Percentiles rank a stretch among this genome's conserved stretches.
These are phyloP conservation scores for Aspergillus avenaceus DNA, from an alignment of 495 filamentous ascomycete genomes.

Conservation along the genomic window DNA sequence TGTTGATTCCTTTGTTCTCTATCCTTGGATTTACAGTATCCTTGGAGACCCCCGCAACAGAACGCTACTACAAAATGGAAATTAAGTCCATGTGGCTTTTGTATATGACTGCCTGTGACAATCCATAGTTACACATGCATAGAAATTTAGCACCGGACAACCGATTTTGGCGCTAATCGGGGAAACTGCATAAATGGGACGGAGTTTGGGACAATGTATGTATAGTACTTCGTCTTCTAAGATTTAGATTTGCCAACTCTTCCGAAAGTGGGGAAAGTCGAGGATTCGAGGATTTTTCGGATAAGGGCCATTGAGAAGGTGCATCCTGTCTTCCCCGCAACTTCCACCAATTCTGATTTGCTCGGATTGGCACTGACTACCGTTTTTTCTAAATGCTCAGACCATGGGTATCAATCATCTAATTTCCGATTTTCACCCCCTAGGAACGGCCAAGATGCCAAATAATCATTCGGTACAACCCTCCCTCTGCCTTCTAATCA, in stretches of 20 bases:
- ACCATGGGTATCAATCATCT: constrained; percentile 3
- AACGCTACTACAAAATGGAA: neutral
- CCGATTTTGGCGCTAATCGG: neutral
- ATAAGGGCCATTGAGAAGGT: neutral
- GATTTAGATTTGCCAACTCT: neutral
- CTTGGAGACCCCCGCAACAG: neutral
- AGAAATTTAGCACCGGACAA: neutral
- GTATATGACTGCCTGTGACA: constrained; percentile 5
- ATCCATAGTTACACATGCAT: constrained; percentile 11
- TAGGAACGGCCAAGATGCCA: neutral
- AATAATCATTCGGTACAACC: neutral
- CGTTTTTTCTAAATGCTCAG: too few relatives aligned
- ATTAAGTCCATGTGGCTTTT: neutral
- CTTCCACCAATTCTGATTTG: neutral
- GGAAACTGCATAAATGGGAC: constrained; percentile 5
- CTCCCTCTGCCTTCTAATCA: constrained; percentile 8
- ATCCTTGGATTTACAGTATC: too few relatives aligned
- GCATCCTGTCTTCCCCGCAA: neutral
- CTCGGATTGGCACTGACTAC: neutral
- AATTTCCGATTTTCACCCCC: neutral
- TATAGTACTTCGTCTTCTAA: neutral
- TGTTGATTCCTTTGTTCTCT: too few relatives aligned
- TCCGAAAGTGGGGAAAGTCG: constrained; percentile 1
- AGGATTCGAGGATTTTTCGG: constrained; percentile 4
- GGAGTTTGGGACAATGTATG: too few relatives aligned